These are phyloP conservation scores for Lentinus brumalis DNA, from an alignment of 768 basidiomycete genomes.

Conservation along the genomic window DNA sequence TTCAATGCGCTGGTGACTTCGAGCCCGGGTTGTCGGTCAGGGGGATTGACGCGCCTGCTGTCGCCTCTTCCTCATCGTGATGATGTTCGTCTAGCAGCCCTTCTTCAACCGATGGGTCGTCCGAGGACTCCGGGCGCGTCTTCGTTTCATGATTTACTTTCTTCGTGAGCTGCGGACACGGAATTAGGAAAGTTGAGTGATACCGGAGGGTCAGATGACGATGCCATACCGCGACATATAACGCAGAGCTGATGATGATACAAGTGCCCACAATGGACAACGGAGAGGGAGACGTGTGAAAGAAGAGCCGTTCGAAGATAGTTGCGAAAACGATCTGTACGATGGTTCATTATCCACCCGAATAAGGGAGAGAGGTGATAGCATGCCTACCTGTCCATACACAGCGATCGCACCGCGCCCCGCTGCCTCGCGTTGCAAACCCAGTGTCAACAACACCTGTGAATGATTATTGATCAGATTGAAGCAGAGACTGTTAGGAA, in stretches of 20 bases:
- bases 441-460: slow-evolving; percentile 59
- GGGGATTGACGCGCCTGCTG: background rate
- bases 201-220: background rate
- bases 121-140: slow-evolving; percentile 2
- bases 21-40: background rate
- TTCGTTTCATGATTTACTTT: background rate
- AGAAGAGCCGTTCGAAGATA: slow-evolving; percentile 64
- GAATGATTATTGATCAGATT: background rate
- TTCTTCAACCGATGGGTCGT: slow-evolving; percentile 30
- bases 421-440: slow-evolving; percentile 65
- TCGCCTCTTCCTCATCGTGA: slow-evolving; percentile 1
- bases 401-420: slow-evolving; percentile 63
- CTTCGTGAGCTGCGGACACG: slow-evolving; percentile 25
- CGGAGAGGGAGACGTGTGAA: slow-evolving; percentile 57
- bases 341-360: background rate
- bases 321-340: slow-evolving; percentile 67
- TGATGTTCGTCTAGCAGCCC: slow-evolving; percentile 25
- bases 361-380: background rate
- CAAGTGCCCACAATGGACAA: slow-evolving; percentile 63
- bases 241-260: slow-evolving; percentile 64
- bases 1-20: too few species aligned
- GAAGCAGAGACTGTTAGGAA: background rate
- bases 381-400: slow-evolving; percentile 49
- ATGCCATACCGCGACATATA: slow-evolving; percentile 63
- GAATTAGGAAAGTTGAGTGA: background rate